These are phyloP conservation scores for Cryptosporidium parvum DNA, from an alignment of 169 alveolate species.

Conservation along the genomic window DNA sequence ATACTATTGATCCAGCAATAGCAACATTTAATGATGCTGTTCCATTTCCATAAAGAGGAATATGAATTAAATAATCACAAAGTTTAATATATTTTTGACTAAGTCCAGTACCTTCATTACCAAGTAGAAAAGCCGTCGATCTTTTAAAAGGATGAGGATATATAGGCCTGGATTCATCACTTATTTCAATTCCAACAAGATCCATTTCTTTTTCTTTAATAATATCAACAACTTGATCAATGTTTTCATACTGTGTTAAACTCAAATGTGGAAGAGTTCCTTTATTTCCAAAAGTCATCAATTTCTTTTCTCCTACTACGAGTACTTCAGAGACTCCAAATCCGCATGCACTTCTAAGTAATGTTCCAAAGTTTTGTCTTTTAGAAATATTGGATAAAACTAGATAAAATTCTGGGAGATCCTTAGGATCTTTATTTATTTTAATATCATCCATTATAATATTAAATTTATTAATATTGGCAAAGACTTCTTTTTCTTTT, in stretches of 20 bases:
- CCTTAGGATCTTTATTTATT: not conserved
- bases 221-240: constrained; percentile 76
- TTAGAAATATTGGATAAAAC: constrained; percentile 79
- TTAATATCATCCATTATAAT: not conserved
- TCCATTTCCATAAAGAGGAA: constrained; percentile 89
- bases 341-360: constrained; percentile 81
- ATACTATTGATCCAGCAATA: constrained; percentile 90
- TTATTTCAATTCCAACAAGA: constrained; percentile 89
- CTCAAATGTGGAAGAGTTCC: constrained; percentile 79
- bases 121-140: constrained; percentile 89
- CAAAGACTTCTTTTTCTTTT: no score
- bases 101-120: constrained; percentile 93
- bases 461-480: no score
- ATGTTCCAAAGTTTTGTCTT: constrained; percentile 79
- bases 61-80: constrained; percentile 90
- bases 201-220: constrained; percentile 79
- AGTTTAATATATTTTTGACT: constrained; percentile 84
- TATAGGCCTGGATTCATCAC: constrained; percentile 82
- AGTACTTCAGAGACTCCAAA: constrained; percentile 80
- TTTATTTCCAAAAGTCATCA: constrained; percentile 79
- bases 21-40: constrained; percentile 92
- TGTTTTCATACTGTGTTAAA: constrained; percentile 68
- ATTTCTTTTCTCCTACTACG: constrained; percentile 78
- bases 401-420: constrained; percentile 74
- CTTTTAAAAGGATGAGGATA: constrained; percentile 87